Evolutionary conservation across 306 rosid species (phyloP).

Genomic region (Astragalus glycyphyllos): DNA sequence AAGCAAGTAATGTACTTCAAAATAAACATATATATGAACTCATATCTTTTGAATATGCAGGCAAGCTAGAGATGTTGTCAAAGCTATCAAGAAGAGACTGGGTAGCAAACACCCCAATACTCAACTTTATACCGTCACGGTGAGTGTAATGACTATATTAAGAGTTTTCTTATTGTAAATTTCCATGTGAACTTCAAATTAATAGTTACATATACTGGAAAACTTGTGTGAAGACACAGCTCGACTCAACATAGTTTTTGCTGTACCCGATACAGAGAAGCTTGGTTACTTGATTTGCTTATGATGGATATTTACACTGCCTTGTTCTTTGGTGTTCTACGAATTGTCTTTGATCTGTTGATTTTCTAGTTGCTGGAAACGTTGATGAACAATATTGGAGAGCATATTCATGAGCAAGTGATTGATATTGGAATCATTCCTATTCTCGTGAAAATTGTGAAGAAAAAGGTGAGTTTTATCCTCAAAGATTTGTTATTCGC

Average conservation of each 20-base stretch:
- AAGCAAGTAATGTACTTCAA: constrained; percentile 22
- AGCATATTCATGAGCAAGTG: constrained; percentile 83
- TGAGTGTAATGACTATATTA: constrained; percentile 50
- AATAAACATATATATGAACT: constrained; percentile 36
- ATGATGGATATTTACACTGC: constrained; percentile 23
- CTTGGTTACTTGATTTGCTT: constrained; percentile 36
- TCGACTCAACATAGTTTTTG: constrained; percentile 1
- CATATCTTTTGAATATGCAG: constrained; percentile 53
- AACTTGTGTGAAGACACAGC: constrained; percentile 17
- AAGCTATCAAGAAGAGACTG: constrained; percentile 82
- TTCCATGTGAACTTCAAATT: constrained; percentile 7
- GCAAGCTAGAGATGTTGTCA: constrained; percentile 76
- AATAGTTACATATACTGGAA: constrained; percentile 6
- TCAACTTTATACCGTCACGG: constrained; percentile 85
- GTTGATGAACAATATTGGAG: constrained; percentile 97
- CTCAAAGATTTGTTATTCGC: constrained; percentile 17
- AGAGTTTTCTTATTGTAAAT: not conserved
- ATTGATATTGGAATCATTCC: constrained; percentile 79
- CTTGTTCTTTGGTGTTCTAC: constrained; percentile 31
- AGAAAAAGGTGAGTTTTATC: constrained; percentile 78
- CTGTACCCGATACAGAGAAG: constrained; percentile 24
- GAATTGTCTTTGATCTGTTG: constrained; percentile 40
- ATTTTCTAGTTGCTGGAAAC: constrained; percentile 85
- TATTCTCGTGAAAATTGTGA: constrained; percentile 85
- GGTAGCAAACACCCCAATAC: constrained; percentile 73